Evolutionary conservation across 108 stramenopile genomes (phyloP), one percentile per base, ranked within the genome.

Genomic region (Cyclotella distinguenda): DNA sequence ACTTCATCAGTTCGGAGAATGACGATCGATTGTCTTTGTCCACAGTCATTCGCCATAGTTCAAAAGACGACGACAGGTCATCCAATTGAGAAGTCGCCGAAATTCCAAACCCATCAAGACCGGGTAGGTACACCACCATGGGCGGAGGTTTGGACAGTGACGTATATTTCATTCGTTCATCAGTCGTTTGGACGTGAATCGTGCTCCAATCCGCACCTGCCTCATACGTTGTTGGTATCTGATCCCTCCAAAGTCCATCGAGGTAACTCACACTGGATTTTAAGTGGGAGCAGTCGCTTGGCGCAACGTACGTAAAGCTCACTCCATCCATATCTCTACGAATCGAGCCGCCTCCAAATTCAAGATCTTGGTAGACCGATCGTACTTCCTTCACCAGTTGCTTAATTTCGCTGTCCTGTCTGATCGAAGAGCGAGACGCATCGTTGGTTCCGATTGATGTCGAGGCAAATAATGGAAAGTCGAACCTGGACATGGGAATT

Each of bases 21-120:
- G 82, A 63, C 8, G 81, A 35, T 46, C 78, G 40, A 44, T 78
- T 72, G 15, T 58, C 49, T 64, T 50, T 72, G 53, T 64, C 48
- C 4, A 91, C 75, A 6, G 75, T 78, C 73, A 95, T 79, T 45
- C 94, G 63, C 86, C 89, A 92, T 1, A 91, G 63, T 64, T 93
- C 90, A 72, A 91, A 95, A 0, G 78, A 60, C 15, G 58, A 58
- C 12, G 88, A 64, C 58, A 95, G 58, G 68, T 91, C 91, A 74
- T 86, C 79, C 42, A 85, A 95, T 64, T 95, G 94, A 25, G 46
- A 44, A 13, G 79, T 74, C 0, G 88, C 94, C 4, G 91, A 90
- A n/a, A 95, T 87, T 1, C 94, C 94, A 22, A 77, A 79, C 9
- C 94, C 89, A 70, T 95, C 94, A 51, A 95, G 79, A 13, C 94